These are phyloP conservation scores for Phaeotremella skinneri DNA, from an alignment of 768 basidiomycete species.

Conservation along the genomic window DNA sequence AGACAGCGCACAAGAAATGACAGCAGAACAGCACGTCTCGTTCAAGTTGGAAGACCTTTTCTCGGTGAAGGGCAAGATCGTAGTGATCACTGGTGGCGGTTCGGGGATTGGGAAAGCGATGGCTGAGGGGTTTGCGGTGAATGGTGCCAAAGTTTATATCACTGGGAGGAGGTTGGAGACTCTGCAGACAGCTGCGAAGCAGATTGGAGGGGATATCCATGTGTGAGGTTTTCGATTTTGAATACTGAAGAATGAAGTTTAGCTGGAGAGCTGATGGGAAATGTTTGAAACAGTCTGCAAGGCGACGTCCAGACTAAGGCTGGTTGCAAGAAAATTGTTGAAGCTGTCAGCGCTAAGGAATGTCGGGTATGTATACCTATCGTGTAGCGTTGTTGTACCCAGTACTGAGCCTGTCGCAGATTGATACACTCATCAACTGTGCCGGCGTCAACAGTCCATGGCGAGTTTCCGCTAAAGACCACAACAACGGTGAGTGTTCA, in stretches of 20 bases:
- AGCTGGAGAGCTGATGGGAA: too few relatives aligned
- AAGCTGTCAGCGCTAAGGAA: constrained; percentile 23
- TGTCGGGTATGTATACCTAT: not conserved
- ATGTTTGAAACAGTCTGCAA: constrained; percentile 23
- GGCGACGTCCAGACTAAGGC: constrained; percentile 44
- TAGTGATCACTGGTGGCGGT: constrained; percentile 41
- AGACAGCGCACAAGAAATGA: not conserved
- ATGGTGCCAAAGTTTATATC: constrained; percentile 45
- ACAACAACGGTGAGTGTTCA: constrained; percentile 37
- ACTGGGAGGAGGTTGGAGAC: constrained; percentile 37
- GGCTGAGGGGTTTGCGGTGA: constrained; percentile 31
- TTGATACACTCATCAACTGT: constrained; percentile 46
- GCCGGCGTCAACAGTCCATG: constrained; percentile 42
- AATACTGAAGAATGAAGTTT: too few relatives aligned
- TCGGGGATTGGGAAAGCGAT: constrained; percentile 41
- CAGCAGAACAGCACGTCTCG: not conserved
- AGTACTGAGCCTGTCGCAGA: not conserved
- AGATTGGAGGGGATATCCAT: constrained; percentile 28
- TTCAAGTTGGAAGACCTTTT: constrained; percentile 27
- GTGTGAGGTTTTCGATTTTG: constrained; percentile 7
- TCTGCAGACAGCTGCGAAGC: constrained; percentile 29
- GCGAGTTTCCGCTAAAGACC: constrained; percentile 22
- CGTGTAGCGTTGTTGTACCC: not conserved
- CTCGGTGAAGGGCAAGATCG: constrained; percentile 27
- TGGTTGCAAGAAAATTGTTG: constrained; percentile 29